Base-by-base conservation (phyloP, 306 rosid species). In the Vachellia pachyceras region DNA sequence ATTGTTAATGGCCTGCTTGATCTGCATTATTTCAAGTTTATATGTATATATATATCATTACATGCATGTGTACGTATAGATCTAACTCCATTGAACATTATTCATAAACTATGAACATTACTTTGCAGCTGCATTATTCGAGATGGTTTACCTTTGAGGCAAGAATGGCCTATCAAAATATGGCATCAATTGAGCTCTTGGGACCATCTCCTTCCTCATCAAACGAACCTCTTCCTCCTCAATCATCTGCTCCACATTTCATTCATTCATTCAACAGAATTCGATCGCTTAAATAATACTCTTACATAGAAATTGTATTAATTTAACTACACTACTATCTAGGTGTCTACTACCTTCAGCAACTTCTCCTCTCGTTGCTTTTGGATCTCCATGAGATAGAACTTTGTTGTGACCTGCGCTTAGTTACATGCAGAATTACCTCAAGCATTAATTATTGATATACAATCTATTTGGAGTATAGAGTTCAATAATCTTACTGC, bases 151-250 rank as follows among this genome's bases (percentile, higher is more conserved):
- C 98, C 99, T 88, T 82, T 93, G 95, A n/a, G 99, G 99, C 37
- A 66, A 84, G 87, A 91, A 95, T 78, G 99, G 97, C 79, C 90
- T 88, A 65, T 95, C 97, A 77, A 95, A 95, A 82, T 88, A 88
- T 29, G 99, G 99, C 99, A 95, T 95, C 75, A 95, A 81, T 73
- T 93, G 97, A 88, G 99, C 99, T 86, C 95, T 90, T 57, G 99
- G 99, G 82, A 95, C 46, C 99, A 95, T 90, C 76, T 95, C 99
- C 89, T 95, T 91, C 87, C 99, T 92, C 72, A 95, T 78, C 85
- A 88, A 57, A 74, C 97, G 95, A 78, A 93, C 76, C 87, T 93
- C 95, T 88, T 95, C 97, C 83, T 95, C 97, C 90, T 93, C 99
- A 64, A 95, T 89, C 90, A 95, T 84, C 99, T 95, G 90, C 42